Evolutionary conservation across 164 flowering plant species (phyloP), one percentile per base, ranked within the genome.

Genomic region (Protea cynaroides): DNA sequence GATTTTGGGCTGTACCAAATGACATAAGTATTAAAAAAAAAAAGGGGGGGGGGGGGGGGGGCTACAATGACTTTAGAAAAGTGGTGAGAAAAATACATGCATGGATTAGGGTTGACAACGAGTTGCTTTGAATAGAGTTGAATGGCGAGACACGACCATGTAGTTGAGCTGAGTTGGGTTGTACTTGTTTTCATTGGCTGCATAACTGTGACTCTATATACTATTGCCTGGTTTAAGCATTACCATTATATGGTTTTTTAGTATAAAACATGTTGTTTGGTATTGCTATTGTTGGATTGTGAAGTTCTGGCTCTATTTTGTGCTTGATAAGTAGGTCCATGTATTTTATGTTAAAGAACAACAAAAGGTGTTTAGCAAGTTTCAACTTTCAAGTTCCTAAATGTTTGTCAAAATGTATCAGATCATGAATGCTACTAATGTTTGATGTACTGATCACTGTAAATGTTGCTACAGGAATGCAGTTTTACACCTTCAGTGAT

Each of bases 401-500:
- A 13, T 15, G 19, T 15, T 49, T 18, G n/a, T 49, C 52, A 49
- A 15, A 18, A 49, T 15, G 19, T 15, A 9, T 14, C 25, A 56
- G n/a, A 22, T 37, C 53, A 63, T 51, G 25, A 18, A 34, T 62
- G 55, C 12, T 34, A 52, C 0, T 53, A 22, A 37, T 52, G 46
- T 37, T 49, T 12, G 21, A 17, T 22, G 15, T 40, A 10, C 17
- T 54, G 25, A 63, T 24, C 21, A 29, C 29, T 43, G 15, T 51
- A 25, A 10, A 55, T 56, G 10, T 67, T 69, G 38, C 61, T 75
- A 46, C 43, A 94, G 98, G 97, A 94, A 81, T 94, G 90, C 78
- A 96, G 99, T 37, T 86, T 91, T 73, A 71, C 88, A 43, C 96
- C 97, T 73, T 84, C 97, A 37, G 81, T 94, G 6, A 61, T 91